phyloP scores from a whole-genome alignment of 208 protist genomes.

The Trypanosoma theileri region DNA sequence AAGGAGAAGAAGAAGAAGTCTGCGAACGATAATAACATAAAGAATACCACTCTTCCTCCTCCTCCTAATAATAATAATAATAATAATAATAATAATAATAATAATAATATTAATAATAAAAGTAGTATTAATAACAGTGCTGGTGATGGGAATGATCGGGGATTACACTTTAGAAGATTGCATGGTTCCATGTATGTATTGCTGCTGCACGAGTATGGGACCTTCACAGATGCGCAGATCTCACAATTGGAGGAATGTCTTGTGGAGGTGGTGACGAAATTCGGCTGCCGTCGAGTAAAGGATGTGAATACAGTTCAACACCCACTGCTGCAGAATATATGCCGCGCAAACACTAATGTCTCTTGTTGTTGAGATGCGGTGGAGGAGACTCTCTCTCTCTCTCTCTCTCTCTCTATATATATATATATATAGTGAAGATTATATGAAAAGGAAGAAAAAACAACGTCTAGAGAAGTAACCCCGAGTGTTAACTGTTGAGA shows the following conservation, averaged over 20 bases:
- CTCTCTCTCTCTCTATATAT: too few species aligned
- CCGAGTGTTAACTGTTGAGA: too few species aligned
- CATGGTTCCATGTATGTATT: not conserved
- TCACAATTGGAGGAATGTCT: slow-evolving; percentile 7
- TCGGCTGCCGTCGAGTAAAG: slow-evolving; percentile 11
- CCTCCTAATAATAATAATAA: too few species aligned
- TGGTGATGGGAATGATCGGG: not conserved
- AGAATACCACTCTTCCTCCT: not conserved
- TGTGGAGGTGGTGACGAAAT: slow-evolving; percentile 10
- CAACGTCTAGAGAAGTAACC: too few species aligned
- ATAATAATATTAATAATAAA: too few species aligned
- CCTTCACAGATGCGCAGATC: not conserved
- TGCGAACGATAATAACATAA: not conserved
- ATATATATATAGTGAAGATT: too few species aligned
- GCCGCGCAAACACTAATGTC: not conserved
- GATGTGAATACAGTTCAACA: not conserved
- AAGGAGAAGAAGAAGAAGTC: not conserved
- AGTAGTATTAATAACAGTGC: too few species aligned
- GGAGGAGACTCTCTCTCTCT: not conserved
- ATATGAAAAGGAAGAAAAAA: too few species aligned
- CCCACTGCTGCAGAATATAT: too few species aligned
- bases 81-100: too few species aligned
- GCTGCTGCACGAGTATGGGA: not conserved
- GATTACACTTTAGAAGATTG: not conserved
- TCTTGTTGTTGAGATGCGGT: not conserved